Evolutionary conservation across 1,284 basidiomycete genomes (phyloP).

Genomic region (Heliocybe sulcata): DNA sequence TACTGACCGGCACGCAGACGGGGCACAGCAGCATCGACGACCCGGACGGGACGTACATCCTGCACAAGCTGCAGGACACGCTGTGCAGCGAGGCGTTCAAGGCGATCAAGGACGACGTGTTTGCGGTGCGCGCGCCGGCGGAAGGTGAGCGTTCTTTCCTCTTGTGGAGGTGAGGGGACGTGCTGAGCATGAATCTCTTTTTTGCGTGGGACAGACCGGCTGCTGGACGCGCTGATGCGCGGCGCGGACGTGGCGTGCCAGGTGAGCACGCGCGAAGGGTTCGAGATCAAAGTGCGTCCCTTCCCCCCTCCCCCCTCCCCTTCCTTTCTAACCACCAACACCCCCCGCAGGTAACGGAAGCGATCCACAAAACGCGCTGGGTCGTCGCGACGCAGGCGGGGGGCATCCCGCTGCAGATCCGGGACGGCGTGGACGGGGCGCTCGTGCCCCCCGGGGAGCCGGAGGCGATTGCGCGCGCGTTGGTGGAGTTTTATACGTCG

Average conservation of each 20-base stretch:
- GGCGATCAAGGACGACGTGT: conserved; percentile 3
- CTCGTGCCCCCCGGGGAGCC: conserved; percentile 3
- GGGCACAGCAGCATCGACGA: conserved; percentile 5
- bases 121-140: neutral
- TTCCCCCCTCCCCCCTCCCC: neutral
- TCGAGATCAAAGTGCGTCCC: conserved; percentile 4
- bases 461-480: neutral
- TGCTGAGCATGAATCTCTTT: too few relatives aligned
- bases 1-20: neutral
- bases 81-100: neutral
- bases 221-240: conserved; percentile 5
- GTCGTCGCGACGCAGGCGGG: conserved; percentile 5
- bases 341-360: conserved; percentile 4
- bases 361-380: conserved; percentile 5
- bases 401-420: conserved; percentile 5
- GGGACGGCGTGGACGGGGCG: conserved; percentile 3
- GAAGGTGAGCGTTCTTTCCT: conserved; percentile 3
- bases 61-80: conserved; percentile 3
- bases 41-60: conserved; percentile 2
- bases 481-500: conserved; percentile 2
- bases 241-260: conserved; percentile 6
- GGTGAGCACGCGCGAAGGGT: conserved; percentile 6
- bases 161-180: too few relatives aligned
- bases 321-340: too few relatives aligned
- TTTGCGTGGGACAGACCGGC: conserved; percentile 1